Conservation (phyloP, 2,329 filamentous ascomycete species). For the Fusarium coicis region DNA sequence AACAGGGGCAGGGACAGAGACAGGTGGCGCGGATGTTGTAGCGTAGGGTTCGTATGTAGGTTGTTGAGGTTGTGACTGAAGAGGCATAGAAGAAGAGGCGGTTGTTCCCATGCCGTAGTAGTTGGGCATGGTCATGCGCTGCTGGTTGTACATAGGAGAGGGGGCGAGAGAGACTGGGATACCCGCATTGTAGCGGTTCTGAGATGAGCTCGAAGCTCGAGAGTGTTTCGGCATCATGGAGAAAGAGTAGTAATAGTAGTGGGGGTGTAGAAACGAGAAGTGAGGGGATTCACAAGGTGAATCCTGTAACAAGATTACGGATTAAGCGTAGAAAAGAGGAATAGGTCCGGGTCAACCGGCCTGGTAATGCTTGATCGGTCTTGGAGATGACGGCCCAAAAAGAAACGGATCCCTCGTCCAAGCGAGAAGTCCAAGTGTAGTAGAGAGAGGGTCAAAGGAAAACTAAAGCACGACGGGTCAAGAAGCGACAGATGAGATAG, state of each 20-base stretch:
- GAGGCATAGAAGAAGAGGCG: constrained; percentile 45
- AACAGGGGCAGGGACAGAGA: constrained; percentile 54
- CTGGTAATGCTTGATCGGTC: constrained; percentile 38
- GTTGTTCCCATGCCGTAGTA: constrained; percentile 55
- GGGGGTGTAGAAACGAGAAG: constrained; percentile 20
- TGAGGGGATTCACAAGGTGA: constrained; percentile 25
- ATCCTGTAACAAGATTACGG: constrained; percentile 40
- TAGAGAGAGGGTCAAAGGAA: constrained; percentile 21
- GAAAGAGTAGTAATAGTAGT: constrained; percentile 1
- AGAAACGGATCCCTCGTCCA: constrained; percentile 32
- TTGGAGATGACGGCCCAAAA: constrained; percentile 31
- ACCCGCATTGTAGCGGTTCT: constrained; percentile 45
- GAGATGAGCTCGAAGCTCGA: constrained; percentile 52
- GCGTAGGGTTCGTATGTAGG: constrained; percentile 54
- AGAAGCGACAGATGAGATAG: constrained; percentile 41
- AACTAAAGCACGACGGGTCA: constrained; percentile 33
- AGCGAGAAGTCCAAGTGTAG: constrained; percentile 26
- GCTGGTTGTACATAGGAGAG: constrained; percentile 55
- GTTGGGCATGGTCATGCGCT: constrained; percentile 54
- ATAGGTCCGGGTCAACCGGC: constrained; percentile 43
- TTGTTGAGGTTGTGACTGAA: constrained; percentile 49
- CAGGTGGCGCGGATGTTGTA: constrained; percentile 48
- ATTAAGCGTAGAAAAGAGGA: constrained; percentile 42
- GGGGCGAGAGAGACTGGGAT: constrained; percentile 55
- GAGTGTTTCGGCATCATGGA: constrained; percentile 58